Conservation (phyloP, 2,329 filamentous ascomycete species). For the Botrytis sinoallii region DNA sequence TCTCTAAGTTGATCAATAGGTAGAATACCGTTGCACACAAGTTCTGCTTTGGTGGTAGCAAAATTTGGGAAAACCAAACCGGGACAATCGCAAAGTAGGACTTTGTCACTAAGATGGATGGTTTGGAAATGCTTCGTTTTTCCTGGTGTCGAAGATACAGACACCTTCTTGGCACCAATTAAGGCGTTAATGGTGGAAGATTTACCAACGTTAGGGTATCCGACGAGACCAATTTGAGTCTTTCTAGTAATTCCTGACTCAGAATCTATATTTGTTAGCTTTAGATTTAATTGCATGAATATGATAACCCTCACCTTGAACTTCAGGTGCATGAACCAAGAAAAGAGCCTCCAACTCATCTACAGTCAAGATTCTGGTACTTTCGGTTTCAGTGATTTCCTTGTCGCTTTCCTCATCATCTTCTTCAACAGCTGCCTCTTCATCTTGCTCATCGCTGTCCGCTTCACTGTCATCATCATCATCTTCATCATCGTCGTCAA, state of each 20-base stretch:
- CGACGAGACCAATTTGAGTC: conserved; percentile 87
- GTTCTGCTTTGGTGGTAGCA: conserved; percentile 90
- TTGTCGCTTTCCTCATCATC: conserved; percentile 38
- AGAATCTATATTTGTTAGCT: conserved; percentile 39
- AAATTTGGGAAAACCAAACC: conserved; percentile 99
- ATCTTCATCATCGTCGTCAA: conserved; percentile 40
- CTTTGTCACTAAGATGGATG: conserved; percentile 84
- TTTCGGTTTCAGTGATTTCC: conserved; percentile 37
- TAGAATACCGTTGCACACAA: conserved; percentile 91
- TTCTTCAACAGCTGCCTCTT: conserved; percentile 32
- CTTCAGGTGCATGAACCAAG: conserved; percentile 66
- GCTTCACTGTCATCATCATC: conserved; percentile 20
- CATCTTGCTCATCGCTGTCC: conserved; percentile 33
- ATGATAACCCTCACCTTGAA: conserved; percentile 46
- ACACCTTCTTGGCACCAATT: conserved; percentile 98
- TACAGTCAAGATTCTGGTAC: conserved; percentile 82
- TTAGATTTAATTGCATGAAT: not conserved
- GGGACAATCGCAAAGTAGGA: conserved; percentile 94
- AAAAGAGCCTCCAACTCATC: conserved; percentile 91
- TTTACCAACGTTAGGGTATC: conserved; percentile 98
- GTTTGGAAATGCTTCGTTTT: conserved; percentile 99
- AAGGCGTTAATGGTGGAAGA: conserved; percentile 98
- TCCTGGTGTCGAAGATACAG: conserved; percentile 92
- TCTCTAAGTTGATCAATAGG: conserved; percentile 96
- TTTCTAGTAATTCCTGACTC: conserved; percentile 56